Base-by-base conservation (phyloP, 495 filamentous ascomycete species). In the Lophiostoma macrostomum region DNA sequence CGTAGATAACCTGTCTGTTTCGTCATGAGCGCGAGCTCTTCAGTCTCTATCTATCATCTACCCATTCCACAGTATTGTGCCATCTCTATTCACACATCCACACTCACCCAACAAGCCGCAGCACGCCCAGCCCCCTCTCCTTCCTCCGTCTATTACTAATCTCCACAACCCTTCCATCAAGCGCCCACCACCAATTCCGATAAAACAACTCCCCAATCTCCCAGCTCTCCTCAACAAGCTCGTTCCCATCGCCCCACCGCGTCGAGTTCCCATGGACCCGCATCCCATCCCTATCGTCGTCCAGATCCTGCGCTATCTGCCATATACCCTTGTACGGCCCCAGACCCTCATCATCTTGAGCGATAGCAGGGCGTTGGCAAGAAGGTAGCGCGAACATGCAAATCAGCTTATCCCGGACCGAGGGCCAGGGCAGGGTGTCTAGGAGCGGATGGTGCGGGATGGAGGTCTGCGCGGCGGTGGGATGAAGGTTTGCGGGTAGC, bases 131-230 rank as follows among this genome's bases (percentile, higher is more conserved):
- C 7, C 64, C 64, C 35, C 60, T 53, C 48, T 50, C 43, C 30
- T 31, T 47, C 47, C 73, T 60, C 65, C 62, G 65, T 30, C 61
- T 51, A 58, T 80, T 78, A 57, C 70, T 71, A 19, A 60, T 57
- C 36, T 71, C 67, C 5, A 78, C 44, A 27, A 76, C 53, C 14
- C 53, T 58, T 24, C 57, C 57, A 50, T 79, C 76, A 42, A 80
- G 71, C 18, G 73, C 58, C 67, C 73, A 79, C 74, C 75, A 78
- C 77, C 76, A 78, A 47, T 69, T 64, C 53, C 71, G 64, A 64
- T 74, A 77, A 34, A 76, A 52, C 40, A 67, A 48, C 56, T 76
- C 72, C 0, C 74, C 75, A 24, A 77, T 68, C 58, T 77, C 75
- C 74, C 75, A 78, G 18, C 50, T 49, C 23, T 37, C 51, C 13